Conservation (phyloP, 352 stramenopile genomes). For the Halophytophthora batemanensis region DNA sequence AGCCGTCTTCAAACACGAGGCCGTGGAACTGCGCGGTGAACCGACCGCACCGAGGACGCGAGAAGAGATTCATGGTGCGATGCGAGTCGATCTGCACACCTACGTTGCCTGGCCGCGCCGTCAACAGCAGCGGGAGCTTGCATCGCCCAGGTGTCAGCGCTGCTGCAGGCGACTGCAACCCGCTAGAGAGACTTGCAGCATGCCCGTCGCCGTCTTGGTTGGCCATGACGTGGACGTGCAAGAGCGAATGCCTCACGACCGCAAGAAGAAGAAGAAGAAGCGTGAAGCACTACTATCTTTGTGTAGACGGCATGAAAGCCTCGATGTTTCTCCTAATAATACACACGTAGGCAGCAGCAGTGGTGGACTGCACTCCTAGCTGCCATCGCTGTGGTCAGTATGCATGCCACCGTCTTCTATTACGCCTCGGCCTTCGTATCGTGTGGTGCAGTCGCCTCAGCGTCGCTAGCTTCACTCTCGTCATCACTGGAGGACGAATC, state of each 20-base stretch:
- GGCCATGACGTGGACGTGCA: constrained; percentile 9
- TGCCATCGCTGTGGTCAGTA: constrained; percentile 7
- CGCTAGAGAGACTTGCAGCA: constrained; percentile 10
- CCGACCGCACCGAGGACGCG: constrained; percentile 48
- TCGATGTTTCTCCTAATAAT: constrained; percentile 26
- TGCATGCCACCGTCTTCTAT: constrained; percentile 6
- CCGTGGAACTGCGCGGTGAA: constrained; percentile 75
- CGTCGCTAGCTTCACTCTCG: constrained; percentile 16
- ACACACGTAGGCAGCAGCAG: constrained; percentile 8
- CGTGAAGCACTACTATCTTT: constrained; percentile 20
- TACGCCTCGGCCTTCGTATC: constrained; percentile 1
- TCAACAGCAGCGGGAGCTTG: constrained; percentile 49
- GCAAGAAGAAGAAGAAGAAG: background rate
- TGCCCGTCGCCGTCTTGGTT: constrained; percentile 14
- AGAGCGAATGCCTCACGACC: constrained; percentile 3
- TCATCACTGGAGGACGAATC: constrained; percentile 24
- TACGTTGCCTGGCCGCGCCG: constrained; percentile 64
- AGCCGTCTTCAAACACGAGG: constrained; percentile 59
- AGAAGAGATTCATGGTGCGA: constrained; percentile 52
- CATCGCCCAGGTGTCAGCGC: background rate
- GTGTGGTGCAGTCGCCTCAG: constrained; percentile 1
- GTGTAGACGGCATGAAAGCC: constrained; percentile 10
- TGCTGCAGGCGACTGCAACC: constrained; percentile 1
- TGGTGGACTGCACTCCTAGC: background rate
- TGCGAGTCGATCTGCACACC: constrained; percentile 77